A percentile compares a stretch with the other conserved stretches of the same genome.
phyloP scores from a whole-genome alignment of 352 stramenopile genomes.

The Phytophthora podocarpi region DNA sequence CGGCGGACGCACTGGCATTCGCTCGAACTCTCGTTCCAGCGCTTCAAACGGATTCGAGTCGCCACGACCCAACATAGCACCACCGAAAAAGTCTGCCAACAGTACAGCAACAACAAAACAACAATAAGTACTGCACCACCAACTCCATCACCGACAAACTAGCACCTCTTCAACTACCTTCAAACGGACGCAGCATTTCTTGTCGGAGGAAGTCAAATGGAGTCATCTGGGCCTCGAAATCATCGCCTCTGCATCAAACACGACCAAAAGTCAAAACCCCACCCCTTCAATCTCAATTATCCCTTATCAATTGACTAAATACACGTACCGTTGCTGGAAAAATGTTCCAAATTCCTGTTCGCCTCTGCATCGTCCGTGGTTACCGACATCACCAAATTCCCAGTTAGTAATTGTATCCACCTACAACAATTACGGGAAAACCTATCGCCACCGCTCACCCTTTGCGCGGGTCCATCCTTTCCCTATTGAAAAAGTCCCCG shows the following conservation, averaged over 20 bases:
- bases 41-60: slow-evolving; percentile 60
- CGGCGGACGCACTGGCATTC: slow-evolving; percentile 56
- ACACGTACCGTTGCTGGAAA: slow-evolving; percentile 59
- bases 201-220: slow-evolving; percentile 83
- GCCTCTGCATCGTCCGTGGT: slow-evolving; percentile 23
- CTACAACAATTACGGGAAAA: too few species aligned
- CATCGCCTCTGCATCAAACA: slow-evolving; percentile 49
- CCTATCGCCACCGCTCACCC: slow-evolving; percentile 30
- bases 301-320: not conserved
- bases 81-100: slow-evolving; percentile 65
- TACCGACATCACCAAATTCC: not conserved
- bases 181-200: slow-evolving; percentile 83
- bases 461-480: slow-evolving; percentile 64
- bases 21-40: slow-evolving; percentile 69
- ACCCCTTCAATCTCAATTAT: not conserved
- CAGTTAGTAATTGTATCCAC: too few species aligned
- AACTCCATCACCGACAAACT: not conserved
- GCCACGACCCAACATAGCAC: slow-evolving; percentile 36
- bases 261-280: not conserved
- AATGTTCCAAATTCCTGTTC: slow-evolving; percentile 49
- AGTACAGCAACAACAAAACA: not conserved
- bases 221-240: slow-evolving; percentile 80
- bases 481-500: slow-evolving; percentile 74
- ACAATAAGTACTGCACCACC: not conserved
- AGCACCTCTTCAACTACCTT: slow-evolving; percentile 36